Percentiles rank a stretch among this genome's conserved stretches.
phyloP scores from a whole-genome alignment of 768 basidiomycete species.

The Leccinum olivaceopallidum region DNA sequence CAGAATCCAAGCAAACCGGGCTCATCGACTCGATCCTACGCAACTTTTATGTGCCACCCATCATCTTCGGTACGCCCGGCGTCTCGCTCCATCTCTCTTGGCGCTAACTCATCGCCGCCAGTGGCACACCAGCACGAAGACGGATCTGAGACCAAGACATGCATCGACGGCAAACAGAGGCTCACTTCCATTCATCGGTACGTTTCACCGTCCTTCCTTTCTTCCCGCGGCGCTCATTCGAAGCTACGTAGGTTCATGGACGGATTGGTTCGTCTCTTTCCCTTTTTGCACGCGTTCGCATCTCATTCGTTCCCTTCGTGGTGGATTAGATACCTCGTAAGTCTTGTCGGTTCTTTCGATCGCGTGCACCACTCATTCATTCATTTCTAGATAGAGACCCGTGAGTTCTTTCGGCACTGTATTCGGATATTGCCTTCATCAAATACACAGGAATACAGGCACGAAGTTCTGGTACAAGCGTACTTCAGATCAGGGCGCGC shows the following conservation, averaged over 20 bases:
- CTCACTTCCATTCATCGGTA: conserved; percentile 73
- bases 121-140: conserved; percentile 54
- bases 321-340: conserved; percentile 55
- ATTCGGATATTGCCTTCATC: no score
- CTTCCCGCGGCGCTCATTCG: neutral
- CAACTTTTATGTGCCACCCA: conserved; percentile 78
- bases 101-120: conserved; percentile 24
- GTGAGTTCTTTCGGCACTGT: conserved; percentile 35
- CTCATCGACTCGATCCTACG: conserved; percentile 78
- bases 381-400: conserved; percentile 40
- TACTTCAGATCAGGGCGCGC: conserved; percentile 4
- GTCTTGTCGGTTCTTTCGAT: conserved; percentile 14
- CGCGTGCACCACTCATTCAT: neutral
- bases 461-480: conserved; percentile 57
- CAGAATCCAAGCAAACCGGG: conserved; percentile 69
- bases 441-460: conserved; percentile 14
- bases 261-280: conserved; percentile 53
- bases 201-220: conserved; percentile 18
- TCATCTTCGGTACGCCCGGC: conserved; percentile 62
- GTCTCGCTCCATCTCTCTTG: neutral
- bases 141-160: conserved; percentile 64
- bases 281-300: neutral
- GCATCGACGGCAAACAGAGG: conserved; percentile 82
- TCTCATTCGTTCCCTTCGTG: conserved; percentile 6
- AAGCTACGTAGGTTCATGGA: conserved; percentile 55